Evolutionary conservation across 495 filamentous ascomycete genomes (phyloP).

Genomic region (Aspergillus diversus): DNA sequence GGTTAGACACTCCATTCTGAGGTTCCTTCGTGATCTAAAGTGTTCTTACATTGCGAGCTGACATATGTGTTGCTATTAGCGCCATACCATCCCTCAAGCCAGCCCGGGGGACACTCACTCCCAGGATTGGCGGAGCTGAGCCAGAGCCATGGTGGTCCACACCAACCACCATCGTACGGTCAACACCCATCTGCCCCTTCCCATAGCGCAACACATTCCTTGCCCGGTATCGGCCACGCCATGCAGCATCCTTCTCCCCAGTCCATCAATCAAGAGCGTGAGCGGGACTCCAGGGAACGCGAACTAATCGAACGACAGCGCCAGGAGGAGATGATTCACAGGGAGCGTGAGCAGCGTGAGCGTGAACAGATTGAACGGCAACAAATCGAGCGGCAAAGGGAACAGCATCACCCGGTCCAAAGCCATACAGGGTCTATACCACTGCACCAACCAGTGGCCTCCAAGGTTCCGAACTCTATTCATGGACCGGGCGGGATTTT

Average conservation of each 20-base stretch:
- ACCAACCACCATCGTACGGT: constrained; percentile 52
- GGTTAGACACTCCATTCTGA: constrained; percentile 39
- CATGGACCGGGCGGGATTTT: constrained; percentile 88
- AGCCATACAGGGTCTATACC: constrained; percentile 82
- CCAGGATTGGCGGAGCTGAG: constrained; percentile 56
- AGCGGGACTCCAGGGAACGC: constrained; percentile 54
- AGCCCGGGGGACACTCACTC: constrained; percentile 54
- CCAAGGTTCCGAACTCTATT: constrained; percentile 75
- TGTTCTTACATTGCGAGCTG: constrained; percentile 27
- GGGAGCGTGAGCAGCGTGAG: constrained; percentile 70
- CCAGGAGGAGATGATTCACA: constrained; percentile 61
- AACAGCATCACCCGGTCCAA: constrained; percentile 71
- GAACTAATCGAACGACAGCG: constrained; percentile 54
- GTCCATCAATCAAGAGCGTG: constrained; percentile 54
- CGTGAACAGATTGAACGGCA: constrained; percentile 64
- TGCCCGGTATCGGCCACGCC: constrained; percentile 56
- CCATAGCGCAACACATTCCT: constrained; percentile 50
- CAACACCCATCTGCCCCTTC: constrained; percentile 47
- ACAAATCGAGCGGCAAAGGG: constrained; percentile 54
- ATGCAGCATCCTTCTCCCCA: constrained; percentile 58
- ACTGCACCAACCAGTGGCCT: constrained; percentile 89
- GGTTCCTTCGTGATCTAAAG: not conserved
- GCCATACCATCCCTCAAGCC: constrained; percentile 47
- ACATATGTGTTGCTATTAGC: constrained; percentile 36
- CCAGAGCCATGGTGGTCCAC: constrained; percentile 52